Conservation (phyloP, 345 rosid species). For the Heritiera fomes region DNA sequence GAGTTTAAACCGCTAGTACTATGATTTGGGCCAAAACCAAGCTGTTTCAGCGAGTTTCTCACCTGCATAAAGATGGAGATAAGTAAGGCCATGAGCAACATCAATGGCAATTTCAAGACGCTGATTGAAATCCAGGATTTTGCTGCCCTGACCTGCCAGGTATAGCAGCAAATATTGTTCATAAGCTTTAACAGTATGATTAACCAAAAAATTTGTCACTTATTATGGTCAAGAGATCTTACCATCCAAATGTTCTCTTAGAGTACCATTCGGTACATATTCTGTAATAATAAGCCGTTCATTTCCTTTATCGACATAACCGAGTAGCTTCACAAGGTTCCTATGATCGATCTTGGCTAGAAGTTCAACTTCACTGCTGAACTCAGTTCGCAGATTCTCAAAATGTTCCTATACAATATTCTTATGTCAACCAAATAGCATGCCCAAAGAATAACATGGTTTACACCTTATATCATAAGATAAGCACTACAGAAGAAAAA, state of each 20-base stretch:
- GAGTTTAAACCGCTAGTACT: not conserved
- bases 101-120: constrained; percentile 91
- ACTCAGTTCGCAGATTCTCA: constrained; percentile 67
- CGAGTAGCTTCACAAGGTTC: constrained; percentile 84
- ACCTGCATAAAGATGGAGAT: constrained; percentile 95
- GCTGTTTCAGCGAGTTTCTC: not conserved
- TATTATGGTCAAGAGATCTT: constrained; percentile 26
- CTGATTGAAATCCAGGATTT: constrained; percentile 79
- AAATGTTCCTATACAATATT: constrained; percentile 60
- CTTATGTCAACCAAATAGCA: constrained; percentile 21
- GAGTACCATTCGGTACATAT: constrained; percentile 87
- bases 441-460: not conserved
- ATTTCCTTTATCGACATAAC: constrained; percentile 75
- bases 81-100: constrained; percentile 92
- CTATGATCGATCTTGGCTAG: constrained; percentile 90
- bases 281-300: constrained; percentile 95
- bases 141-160: constrained; percentile 61
- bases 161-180: not conserved
- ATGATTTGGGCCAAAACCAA: not conserved
- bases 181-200: not conserved
- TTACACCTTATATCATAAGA: constrained; percentile 8
- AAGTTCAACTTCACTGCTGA: constrained; percentile 93
- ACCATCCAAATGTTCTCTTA: constrained; percentile 97
- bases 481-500: not conserved
- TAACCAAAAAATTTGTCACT: not conserved